Conservation (phyloP, 805 yeast genomes). For the Starmera caribaea region DNA sequence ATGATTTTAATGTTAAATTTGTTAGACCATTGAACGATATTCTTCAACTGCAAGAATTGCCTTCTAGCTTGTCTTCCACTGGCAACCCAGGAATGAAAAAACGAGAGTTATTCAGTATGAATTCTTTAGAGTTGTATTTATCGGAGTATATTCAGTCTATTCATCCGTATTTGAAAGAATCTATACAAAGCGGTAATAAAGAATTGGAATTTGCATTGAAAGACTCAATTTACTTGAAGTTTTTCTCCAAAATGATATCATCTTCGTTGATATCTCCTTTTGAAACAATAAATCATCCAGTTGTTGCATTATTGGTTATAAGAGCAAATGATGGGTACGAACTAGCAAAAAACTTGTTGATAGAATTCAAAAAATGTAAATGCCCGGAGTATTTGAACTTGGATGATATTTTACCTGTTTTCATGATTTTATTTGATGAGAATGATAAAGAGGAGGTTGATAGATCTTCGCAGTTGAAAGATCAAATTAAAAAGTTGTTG, state of each 20-base stretch:
- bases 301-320: slow-evolving; percentile 61
- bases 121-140: slow-evolving; percentile 28
- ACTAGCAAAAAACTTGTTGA: slow-evolving; percentile 47
- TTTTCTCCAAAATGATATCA: slow-evolving; percentile 49
- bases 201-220: slow-evolving; percentile 24
- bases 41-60: slow-evolving; percentile 18
- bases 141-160: slow-evolving; percentile 21
- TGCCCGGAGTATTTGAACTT: slow-evolving; percentile 59
- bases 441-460: slow-evolving; percentile 34
- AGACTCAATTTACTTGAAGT: slow-evolving; percentile 43
- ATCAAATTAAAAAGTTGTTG: slow-evolving; percentile 24
- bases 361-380: slow-evolving; percentile 35
- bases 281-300: slow-evolving; percentile 84
- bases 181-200: slow-evolving; percentile 7
- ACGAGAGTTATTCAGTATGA: slow-evolving; percentile 22
- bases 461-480: slow-evolving; percentile 27
- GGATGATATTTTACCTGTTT: slow-evolving; percentile 48
- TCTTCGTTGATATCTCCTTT: slow-evolving; percentile 58
- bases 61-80: slow-evolving; percentile 3
- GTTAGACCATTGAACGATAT: slow-evolving; percentile 27
- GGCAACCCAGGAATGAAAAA: slow-evolving; percentile 14
- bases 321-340: slow-evolving; percentile 45
- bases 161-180: slow-evolving; percentile 10
- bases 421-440: slow-evolving; percentile 41
- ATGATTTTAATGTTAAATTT: slow-evolving; percentile 50